Evolutionary conservation across 2,329 filamentous ascomycete species (phyloP).

Genomic region (Pestalotiopsis sp.): DNA sequence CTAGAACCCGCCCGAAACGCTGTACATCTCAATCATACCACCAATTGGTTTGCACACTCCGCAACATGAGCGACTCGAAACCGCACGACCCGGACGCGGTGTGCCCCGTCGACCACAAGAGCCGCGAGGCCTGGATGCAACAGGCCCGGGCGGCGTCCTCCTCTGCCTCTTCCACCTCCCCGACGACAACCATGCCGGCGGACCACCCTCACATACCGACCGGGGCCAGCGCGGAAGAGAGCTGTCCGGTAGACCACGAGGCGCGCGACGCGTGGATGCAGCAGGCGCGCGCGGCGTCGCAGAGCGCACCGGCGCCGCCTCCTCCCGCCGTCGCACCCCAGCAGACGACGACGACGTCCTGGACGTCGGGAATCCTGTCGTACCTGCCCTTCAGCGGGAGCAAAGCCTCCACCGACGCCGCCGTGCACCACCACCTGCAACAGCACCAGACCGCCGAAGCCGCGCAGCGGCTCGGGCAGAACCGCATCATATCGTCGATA

Average conservation of each 20-base stretch:
- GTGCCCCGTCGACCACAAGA: constrained; percentile 85
- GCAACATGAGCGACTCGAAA: not conserved
- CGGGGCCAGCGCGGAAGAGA: constrained; percentile 28
- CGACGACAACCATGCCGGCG: constrained; percentile 22
- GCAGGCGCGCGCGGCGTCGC: constrained; percentile 21
- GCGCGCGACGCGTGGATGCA: constrained; percentile 66
- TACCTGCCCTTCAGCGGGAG: constrained; percentile 41
- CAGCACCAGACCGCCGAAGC: constrained; percentile 7
- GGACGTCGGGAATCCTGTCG: constrained; percentile 42
- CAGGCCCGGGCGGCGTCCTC: constrained; percentile 57
- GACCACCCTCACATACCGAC: constrained; percentile 22
- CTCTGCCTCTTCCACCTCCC: constrained; percentile 26
- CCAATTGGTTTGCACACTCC: not conserved
- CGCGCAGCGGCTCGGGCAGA: constrained; percentile 51
- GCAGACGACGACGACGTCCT: constrained; percentile 39
- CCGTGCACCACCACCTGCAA: constrained; percentile 19
- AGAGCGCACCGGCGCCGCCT: constrained; percentile 19
- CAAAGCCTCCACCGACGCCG: constrained; percentile 10
- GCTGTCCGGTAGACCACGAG: constrained; percentile 69
- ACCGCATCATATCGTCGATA: constrained; percentile 78
- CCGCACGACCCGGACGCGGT: constrained; percentile 14
- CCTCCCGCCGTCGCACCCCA: constrained; percentile 28
- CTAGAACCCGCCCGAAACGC: constrained; percentile 13
- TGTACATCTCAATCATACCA: constrained; percentile 3
- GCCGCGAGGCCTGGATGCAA: constrained; percentile 82